Percentiles rank a stretch among this genome's conserved stretches.
These are phyloP conservation scores for Gomphus sp. DNA, from an alignment of 1,284 basidiomycete species.

Conservation along the genomic window DNA sequence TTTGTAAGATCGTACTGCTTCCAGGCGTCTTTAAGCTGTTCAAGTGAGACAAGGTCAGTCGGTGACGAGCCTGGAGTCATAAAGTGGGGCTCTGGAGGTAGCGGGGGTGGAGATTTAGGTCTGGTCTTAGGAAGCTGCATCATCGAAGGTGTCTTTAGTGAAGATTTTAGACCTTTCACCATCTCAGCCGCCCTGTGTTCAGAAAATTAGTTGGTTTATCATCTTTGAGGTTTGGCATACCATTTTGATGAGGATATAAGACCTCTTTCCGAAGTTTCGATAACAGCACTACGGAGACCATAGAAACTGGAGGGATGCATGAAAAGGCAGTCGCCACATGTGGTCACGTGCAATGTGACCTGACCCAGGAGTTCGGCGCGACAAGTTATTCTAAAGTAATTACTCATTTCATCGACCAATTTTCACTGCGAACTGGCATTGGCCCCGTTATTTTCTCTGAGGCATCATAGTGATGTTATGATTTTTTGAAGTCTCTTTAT, in stretches of 20 bases:
- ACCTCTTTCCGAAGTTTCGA: constrained; percentile 45
- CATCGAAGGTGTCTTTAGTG: constrained; percentile 26
- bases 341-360: not conserved
- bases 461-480: too few relatives aligned
- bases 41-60: constrained; percentile 25
- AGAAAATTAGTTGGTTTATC: not conserved
- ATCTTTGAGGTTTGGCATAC: constrained; percentile 25
- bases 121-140: constrained; percentile 12
- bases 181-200: constrained; percentile 60
- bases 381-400: not conserved
- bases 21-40: constrained; percentile 17
- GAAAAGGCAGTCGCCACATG: not conserved
- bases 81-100: constrained; percentile 30
- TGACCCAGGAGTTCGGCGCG: not conserved
- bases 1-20: constrained; percentile 17
- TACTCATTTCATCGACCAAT: too few relatives aligned
- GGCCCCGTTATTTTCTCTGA: too few relatives aligned
- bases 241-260: constrained; percentile 62
- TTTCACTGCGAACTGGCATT: too few relatives aligned
- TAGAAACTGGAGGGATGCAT: constrained; percentile 4
- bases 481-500: too few relatives aligned
- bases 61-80: constrained; percentile 23
- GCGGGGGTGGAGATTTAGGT: constrained; percentile 27
- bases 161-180: constrained; percentile 41
- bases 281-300: constrained; percentile 17